A percentile compares a stretch with the other conserved stretches of the same genome.
Evolutionary conservation across 257 asterid genomes (phyloP).

Genomic region (Plectranthus barbatus): DNA sequence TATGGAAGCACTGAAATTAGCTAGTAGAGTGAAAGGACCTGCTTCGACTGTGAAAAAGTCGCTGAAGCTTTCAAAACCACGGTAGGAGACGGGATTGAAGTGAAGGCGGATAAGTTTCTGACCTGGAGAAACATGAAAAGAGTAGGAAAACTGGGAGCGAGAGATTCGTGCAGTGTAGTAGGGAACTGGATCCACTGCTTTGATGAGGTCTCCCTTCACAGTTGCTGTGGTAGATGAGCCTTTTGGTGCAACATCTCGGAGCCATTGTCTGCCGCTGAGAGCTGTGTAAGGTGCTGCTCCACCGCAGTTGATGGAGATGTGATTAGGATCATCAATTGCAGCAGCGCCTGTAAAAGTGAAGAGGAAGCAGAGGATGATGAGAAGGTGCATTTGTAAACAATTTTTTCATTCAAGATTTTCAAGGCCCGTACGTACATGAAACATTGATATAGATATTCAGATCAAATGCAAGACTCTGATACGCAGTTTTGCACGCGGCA

Average conservation of each 20-base stretch:
- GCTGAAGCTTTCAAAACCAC: conserved; percentile 9
- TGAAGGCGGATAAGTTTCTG: conserved; percentile 34
- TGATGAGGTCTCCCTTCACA: background rate
- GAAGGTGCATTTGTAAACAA: background rate
- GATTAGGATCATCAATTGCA: background rate
- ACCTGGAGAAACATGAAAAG: conserved; percentile 27
- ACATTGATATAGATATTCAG: too few relatives aligned
- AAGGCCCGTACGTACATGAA: too few relatives aligned
- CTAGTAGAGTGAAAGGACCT: conserved; percentile 27
- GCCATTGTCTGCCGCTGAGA: conserved; percentile 14
- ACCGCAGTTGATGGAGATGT: conserved; percentile 29
- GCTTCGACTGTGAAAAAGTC: conserved; percentile 34
- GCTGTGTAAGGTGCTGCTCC: conserved; percentile 17
- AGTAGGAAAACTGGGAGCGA: conserved; percentile 26
- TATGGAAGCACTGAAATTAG: conserved; percentile 34
- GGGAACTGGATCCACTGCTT: conserved; percentile 17
- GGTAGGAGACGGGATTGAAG: conserved; percentile 26
- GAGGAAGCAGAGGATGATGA: background rate
- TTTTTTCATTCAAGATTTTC: too few relatives aligned
- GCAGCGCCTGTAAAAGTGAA: background rate
- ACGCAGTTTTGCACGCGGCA: too few relatives aligned
- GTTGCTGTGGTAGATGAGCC: conserved; percentile 17
- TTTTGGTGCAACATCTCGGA: background rate
- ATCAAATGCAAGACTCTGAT: too few relatives aligned
- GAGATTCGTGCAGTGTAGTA: conserved; percentile 33